A percentile compares a stretch with the other conserved stretches of the same genome.
Conservation (phyloP, 768 basidiomycete genomes). For the Termitomyces sp. region DNA sequence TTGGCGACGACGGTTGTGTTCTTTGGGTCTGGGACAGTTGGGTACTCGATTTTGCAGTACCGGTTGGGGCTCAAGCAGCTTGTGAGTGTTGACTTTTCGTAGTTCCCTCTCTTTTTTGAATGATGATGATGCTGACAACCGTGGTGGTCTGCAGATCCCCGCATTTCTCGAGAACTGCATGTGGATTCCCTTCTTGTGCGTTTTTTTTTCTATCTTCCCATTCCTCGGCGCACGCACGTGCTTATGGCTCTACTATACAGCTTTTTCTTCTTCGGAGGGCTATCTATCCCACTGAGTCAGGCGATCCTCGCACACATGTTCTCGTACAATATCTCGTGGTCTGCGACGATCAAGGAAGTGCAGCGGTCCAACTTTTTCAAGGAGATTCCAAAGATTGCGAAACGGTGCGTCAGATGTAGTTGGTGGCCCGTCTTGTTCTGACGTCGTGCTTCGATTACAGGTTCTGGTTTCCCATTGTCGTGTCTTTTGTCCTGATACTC, state of each 20-base stretch:
- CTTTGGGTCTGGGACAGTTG: slow-evolving; percentile 66
- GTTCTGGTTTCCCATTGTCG: slow-evolving; percentile 52
- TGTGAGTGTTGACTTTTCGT: slow-evolving; percentile 20
- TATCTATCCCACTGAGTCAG: slow-evolving; percentile 64
- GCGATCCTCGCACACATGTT: slow-evolving; percentile 63
- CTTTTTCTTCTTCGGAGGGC: slow-evolving; percentile 76
- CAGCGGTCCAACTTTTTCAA: slow-evolving; percentile 86
- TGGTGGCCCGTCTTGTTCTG: background rate
- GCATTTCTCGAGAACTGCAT: slow-evolving; percentile 53
- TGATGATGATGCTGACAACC: background rate
- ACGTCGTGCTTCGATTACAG: slow-evolving; percentile 13
- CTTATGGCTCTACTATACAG: slow-evolving; percentile 21
- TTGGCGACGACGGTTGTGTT: slow-evolving; percentile 74
- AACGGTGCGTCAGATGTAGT: slow-evolving; percentile 41
- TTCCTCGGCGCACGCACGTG: background rate
- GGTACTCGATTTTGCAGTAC: slow-evolving; percentile 69
- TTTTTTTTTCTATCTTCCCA: slow-evolving; percentile 10
- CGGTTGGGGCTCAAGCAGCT: slow-evolving; percentile 54
- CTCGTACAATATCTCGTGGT: slow-evolving; percentile 52
- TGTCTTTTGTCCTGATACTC: slow-evolving; percentile 49
- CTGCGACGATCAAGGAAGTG: slow-evolving; percentile 72
- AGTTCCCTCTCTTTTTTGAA: too few species aligned
- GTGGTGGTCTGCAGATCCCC: slow-evolving; percentile 24
- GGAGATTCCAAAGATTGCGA: slow-evolving; percentile 80
- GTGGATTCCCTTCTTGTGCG: slow-evolving; percentile 75